phyloP scores from a whole-genome alignment of 2,329 filamentous ascomycete genomes.

The Fusarium falciforme region DNA sequence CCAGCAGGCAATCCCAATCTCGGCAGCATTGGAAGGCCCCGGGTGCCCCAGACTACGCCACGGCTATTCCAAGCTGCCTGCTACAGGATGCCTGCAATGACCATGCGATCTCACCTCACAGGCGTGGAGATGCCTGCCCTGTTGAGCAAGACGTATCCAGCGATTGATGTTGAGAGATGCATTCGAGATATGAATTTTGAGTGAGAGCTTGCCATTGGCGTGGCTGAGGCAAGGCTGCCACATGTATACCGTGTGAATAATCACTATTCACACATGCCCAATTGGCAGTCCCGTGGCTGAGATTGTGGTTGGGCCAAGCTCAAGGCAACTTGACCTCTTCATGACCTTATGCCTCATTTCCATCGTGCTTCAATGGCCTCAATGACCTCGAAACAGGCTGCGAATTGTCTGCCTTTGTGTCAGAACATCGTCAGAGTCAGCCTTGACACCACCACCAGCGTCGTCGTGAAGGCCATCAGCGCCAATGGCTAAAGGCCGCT shows the following conservation, averaged over 20 bases:
- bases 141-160: background rate
- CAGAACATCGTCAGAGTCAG: background rate
- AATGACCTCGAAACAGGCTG: background rate
- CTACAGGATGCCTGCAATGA: background rate
- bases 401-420: background rate
- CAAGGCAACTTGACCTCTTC: constrained; percentile 34
- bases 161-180: background rate
- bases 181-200: background rate
- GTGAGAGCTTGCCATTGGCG: background rate
- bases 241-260: constrained; percentile 19
- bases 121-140: background rate
- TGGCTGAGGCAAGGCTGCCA: constrained; percentile 27
- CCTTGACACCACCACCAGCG: background rate
- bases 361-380: background rate
- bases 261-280: constrained; percentile 9
- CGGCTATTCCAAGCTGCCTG: background rate
- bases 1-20: constrained; percentile 33
- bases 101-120: background rate
- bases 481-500: background rate
- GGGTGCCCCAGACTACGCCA: constrained; percentile 31
- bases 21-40: constrained; percentile 23
- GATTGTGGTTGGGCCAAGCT: constrained; percentile 6
- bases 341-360: constrained; percentile 14
- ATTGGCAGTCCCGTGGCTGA: constrained; percentile 13
- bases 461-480: background rate